A percentile compares a stretch with the other conserved stretches of the same genome.
These are phyloP conservation scores for Neoboletus magnificus DNA, from an alignment of 768 basidiomycete genomes.

Conservation along the genomic window DNA sequence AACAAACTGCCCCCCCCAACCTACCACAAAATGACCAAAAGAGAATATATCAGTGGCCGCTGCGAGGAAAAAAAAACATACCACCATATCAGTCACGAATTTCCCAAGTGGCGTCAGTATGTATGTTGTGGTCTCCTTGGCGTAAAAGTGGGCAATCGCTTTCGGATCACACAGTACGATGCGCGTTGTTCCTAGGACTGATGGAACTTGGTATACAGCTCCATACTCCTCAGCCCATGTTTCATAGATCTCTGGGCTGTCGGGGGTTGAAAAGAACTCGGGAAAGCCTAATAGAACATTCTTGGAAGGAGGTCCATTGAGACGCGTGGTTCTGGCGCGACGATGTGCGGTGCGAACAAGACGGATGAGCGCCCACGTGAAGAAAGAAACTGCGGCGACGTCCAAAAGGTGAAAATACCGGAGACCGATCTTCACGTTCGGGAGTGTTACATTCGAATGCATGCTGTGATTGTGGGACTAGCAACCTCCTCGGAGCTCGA, in stretches of 20 bases:
- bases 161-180: conserved; percentile 46
- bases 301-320: conserved; percentile 41
- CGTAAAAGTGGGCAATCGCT: conserved; percentile 50
- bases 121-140: conserved; percentile 46
- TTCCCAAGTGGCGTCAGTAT: conserved; percentile 21
- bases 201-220: conserved; percentile 41
- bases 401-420: conserved; percentile 4
- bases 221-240: conserved; percentile 49
- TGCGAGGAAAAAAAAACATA: conserved; percentile 5
- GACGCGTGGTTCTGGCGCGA: conserved; percentile 29
- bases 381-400: conserved; percentile 10
- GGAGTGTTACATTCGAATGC: background rate
- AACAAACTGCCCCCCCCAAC: conserved; percentile 10
- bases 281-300: conserved; percentile 43
- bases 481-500: background rate
- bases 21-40: conserved; percentile 1
- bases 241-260: conserved; percentile 40
- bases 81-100: conserved; percentile 31
- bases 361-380: conserved; percentile 16
- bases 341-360: conserved; percentile 6
- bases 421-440: background rate
- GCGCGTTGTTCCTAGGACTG: conserved; percentile 34
- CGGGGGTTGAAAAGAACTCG: conserved; percentile 25
- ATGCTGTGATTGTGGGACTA: background rate
- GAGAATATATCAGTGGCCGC: no score